Evolutionary conservation across 1,284 basidiomycete genomes (phyloP), one percentile per base, ranked within the genome.

Genomic region (Chalciporus piperatoides): DNA sequence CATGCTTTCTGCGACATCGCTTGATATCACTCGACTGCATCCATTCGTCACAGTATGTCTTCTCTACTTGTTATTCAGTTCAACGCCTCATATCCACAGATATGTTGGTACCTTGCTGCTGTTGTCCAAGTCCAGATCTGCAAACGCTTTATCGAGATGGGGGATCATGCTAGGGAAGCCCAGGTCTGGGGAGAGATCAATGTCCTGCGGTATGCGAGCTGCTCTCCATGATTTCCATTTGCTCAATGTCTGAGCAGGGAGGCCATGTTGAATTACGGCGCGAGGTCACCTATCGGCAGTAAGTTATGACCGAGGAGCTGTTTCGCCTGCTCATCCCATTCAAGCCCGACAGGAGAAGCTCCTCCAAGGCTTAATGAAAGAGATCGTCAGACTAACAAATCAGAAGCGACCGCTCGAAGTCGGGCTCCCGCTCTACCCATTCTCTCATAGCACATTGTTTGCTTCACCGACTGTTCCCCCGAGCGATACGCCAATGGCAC

Each of bases 51-150:
- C 83, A 55, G 89, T 90, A 62, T 52, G 86, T 66, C 9, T 46
- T 41, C 6, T 47, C 33, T 40, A 51, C 37, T 27, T 57, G 21
- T 10, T 23, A 41, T 33, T 3, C 15, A 25, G 32, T 53, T 49
- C 58, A 52, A 43, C 12, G 5, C 38, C 57, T 50, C 43, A 54
- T 50, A 49, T 61, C 52, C 19, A n/a, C 56, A 91, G 88, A 90
- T 91, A 44, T 90, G 88, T 62, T 91, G 88, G 88, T 91, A 91
- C 65, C 78, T 91, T 15, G 88, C 88, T 5, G 88, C 89, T 21
- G 87, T 87, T 4, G 86, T 91, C 8, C 84, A 89, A 61, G 80
- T 91, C 36, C 88, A 91, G 58, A 72, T 89, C 37, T 91, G 88
- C 74, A 90, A 88, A 60, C 82, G 87, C 60, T 86, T 82, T 62